Conservation (phyloP, 2,329 filamentous ascomycete species). For the Colletotrichum viniferum region DNA sequence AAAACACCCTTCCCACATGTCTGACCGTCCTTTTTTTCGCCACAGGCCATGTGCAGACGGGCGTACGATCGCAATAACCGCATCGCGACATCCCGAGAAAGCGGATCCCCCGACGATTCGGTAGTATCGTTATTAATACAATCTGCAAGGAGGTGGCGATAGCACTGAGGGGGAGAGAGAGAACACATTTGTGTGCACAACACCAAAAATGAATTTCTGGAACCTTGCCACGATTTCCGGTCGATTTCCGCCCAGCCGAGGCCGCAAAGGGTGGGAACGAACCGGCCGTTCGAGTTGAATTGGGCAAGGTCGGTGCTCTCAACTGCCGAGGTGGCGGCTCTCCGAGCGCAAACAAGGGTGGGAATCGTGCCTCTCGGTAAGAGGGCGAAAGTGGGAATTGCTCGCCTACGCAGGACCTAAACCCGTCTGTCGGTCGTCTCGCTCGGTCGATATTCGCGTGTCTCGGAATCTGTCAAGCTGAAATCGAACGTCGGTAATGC, state of each 20-base stretch:
- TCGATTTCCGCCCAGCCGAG: not conserved
- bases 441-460: not conserved
- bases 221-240: not conserved
- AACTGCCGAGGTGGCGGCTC: not conserved
- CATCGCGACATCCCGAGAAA: slow-evolving; percentile 7
- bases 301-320: not conserved
- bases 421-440: not conserved
- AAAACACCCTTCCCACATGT: not conserved
- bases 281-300: not conserved
- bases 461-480: not conserved
- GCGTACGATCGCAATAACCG: slow-evolving; percentile 7
- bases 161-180: not conserved
- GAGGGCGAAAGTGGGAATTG: not conserved
- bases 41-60: not conserved
- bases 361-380: not conserved
- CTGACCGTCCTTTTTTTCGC: not conserved
- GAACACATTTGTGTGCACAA: not conserved
- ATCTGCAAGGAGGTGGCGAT: slow-evolving; percentile 16
- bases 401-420: not conserved
- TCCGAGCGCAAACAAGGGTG: not conserved
- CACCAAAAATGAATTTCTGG: not conserved
- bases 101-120: slow-evolving; percentile 13
- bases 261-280: not conserved
- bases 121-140: not conserved
- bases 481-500: not conserved